Evolutionary conservation across 2,329 filamentous ascomycete species (phyloP), one percentile per base, ranked within the genome.

Genomic region (Furcasterigmium furcatum): DNA sequence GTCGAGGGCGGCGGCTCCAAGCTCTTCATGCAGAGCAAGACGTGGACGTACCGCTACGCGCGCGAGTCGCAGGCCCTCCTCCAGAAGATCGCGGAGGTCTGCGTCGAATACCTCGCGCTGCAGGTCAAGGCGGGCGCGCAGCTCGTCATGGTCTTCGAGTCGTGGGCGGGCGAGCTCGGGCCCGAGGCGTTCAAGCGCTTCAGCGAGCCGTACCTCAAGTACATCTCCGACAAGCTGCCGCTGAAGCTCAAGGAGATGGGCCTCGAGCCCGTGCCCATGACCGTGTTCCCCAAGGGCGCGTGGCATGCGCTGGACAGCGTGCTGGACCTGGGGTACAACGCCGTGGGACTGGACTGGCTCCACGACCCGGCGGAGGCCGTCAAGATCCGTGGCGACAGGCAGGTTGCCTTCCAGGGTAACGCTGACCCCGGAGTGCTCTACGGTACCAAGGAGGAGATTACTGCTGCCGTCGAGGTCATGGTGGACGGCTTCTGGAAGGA

Each of bases 1-100:
- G 90, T 97, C 16, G 94, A 99, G 69, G 94, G 94, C 14, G 94
- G 94, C 40, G 94, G 94, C 36, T 95, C 87, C 56, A 97, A 97
- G 74, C 76, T 97, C 62, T 97, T 97, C 71, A 84, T 88, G 49
- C 85, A 96, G 69, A 87, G 83, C 59, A 99, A 99, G 79, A 95
- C 88, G 21, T 99, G 94, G 94, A 84, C 97, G 49, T 99, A 92
- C 76, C 90, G 82, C 67, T 90, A 96, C 60, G 79, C 87, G 1
- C 76, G 87, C 52, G 89, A 87, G 63, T 84, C 85, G 50, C 91
- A 94, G 72, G 82, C 77, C 50, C 70, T 99, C 53, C 71, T 99
- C 52, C 83, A 89, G 63, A 96, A 95, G 77, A 95, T 99, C 60
- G 80, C 94, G 14, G 89, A 95, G 61, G 79, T 97, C 27, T 97